phyloP scores from a whole-genome alignment of 805 yeast species.

The Metschnikowia shivogae region DNA sequence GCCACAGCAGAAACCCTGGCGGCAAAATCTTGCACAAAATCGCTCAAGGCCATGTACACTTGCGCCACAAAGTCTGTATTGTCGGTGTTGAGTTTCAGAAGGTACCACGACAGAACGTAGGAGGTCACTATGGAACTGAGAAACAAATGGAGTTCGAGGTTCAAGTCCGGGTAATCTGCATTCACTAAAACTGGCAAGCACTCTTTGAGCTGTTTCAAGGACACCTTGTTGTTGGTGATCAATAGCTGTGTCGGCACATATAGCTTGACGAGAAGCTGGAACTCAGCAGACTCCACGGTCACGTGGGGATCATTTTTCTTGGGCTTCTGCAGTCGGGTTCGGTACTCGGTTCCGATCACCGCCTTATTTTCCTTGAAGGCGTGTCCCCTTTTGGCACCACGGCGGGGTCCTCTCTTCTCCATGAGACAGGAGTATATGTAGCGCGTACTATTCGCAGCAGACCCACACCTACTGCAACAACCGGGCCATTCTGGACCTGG shows the following conservation, averaged over 20 bases:
- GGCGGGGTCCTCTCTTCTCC: slow-evolving; percentile 7
- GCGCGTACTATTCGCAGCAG: background rate
- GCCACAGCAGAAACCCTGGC: slow-evolving; percentile 10
- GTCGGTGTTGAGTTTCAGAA: slow-evolving; percentile 16
- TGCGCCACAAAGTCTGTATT: slow-evolving; percentile 13
- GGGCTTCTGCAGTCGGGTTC: slow-evolving; percentile 1
- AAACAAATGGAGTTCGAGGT: slow-evolving; percentile 36
- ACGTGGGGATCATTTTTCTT: slow-evolving; percentile 25
- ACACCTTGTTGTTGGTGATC: slow-evolving; percentile 27
- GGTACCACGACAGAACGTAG: slow-evolving; percentile 19
- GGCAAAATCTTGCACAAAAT: slow-evolving; percentile 12
- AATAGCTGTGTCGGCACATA: slow-evolving; percentile 33
- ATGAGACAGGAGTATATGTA: background rate
- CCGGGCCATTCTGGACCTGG: too few relatives aligned
- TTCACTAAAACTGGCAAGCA: slow-evolving; percentile 29
- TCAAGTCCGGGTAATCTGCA: slow-evolving; percentile 20
- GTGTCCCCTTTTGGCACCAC: slow-evolving; percentile 7
- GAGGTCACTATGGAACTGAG: slow-evolving; percentile 25
- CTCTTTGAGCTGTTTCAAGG: slow-evolving; percentile 23
- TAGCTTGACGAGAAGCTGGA: slow-evolving; percentile 34
- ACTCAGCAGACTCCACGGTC: slow-evolving; percentile 44
- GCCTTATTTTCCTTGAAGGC: slow-evolving; percentile 13
- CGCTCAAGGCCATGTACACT: slow-evolving; percentile 14
- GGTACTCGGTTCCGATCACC: slow-evolving; percentile 7
- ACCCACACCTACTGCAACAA: too few relatives aligned